Evolutionary conservation across 805 yeast genomes (phyloP), one percentile per base, ranked within the genome.

Genomic region (Spathaspora boniae): DNA sequence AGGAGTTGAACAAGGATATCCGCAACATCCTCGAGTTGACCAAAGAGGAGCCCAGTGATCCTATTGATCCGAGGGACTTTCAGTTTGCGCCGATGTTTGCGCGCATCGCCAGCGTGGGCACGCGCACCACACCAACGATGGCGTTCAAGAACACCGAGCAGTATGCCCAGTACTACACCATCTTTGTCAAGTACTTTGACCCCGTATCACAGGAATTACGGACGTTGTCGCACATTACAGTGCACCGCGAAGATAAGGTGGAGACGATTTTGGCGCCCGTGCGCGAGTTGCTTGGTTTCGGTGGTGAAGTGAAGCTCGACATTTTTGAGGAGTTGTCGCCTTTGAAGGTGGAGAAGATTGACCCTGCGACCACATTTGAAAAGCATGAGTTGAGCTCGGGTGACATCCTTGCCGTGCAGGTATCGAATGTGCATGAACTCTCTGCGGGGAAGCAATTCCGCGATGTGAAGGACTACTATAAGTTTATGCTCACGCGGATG

Each of bases 121-220:
- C 40, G 6, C 28, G 29, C 7, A 24, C 16, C 7, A 17, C 26
- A 23, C 16, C 30, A 17, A 3, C 7, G 19, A 29, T 37, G 31
- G 42, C 43, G 9, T 42, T 46, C 23, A 31, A 41, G 17, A 38
- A 46, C 22, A 42, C 48, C 21, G 28, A 20, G 19, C 55, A 54
- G n/a, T 42, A 48, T 30, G 47, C 44, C 9, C 37, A 37, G 20
- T 38, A 50, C 28, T 53, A 58, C 5, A 45, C 62, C 43, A 34
- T 62, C 7, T 77, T 82, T 45, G 46, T 87, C 33, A 87, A 88
- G 55, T 70, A 70, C 43, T 87, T 82, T 58, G 89, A 87, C 50
- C 70, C 68, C 1, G 51, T 53, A 4, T 47, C 58, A 0, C 82
- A 78, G 51, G 54, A 65, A 4, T 53, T 86, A n/a, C 58, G 54